Base-by-base conservation (phyloP, 163 green algal genomes). In the Volvox carteri region DNA sequence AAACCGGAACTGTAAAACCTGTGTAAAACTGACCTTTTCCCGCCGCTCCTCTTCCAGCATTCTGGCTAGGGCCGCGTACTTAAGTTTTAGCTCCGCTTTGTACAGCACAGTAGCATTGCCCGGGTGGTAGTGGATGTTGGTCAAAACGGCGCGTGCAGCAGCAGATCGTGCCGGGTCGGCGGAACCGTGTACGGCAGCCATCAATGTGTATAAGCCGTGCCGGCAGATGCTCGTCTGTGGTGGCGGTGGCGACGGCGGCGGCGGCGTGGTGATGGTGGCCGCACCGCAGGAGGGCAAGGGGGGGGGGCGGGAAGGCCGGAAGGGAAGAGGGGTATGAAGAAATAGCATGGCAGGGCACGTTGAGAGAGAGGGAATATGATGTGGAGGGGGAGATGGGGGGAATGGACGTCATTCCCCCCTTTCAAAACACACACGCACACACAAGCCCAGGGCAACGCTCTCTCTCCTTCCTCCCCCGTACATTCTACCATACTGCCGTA, bases 51-150 rank as follows among this genome's bases (percentile, higher is more conserved):
- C n/a, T 30, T 84, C 30, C 75, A 88, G 67, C 67, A 88, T 30
- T 12, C 68, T 37, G 11, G 50, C 81, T n/a, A 93, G 85, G 1
- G 91, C 88, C 0, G 91, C 91, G 42, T 91, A 84, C 85, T 94
- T 94, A 67, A 94, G 91, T 75, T 91, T 91, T 28, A 94, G 81
- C 91, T 94, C 91, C 0, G 91, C 91, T 75, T 90, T 91, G 91
- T 94, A 94, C 74, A 92, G 88, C 37, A 74, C 78, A 35, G 91
- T 94, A 33, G 88, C 91, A 56, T 94, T 94, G 44, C 83, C 78
- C 4, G 91, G 91, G 81, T 94, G 79, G 85, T 86, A 91, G 68
- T 93, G 87, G 62, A 92, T 94, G 88, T 94, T 92, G 79, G 79
- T 78, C 21, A 92, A 88, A 25, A 91, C 72, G 39, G 88, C 85